Base-by-base conservation (phyloP, 306 rosid genomes). In the Rosa multiflora region DNA sequence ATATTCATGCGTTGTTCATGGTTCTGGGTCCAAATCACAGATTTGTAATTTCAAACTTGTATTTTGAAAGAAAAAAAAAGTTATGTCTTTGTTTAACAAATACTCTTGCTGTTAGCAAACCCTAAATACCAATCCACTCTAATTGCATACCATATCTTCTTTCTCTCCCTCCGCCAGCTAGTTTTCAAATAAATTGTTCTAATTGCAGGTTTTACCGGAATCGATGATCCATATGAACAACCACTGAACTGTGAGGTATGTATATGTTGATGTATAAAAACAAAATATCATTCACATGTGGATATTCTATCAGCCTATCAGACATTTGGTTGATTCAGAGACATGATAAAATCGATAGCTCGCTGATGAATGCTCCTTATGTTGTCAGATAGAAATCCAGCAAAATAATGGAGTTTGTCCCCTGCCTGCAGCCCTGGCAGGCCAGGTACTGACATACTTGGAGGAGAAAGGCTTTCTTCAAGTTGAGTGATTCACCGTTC, bases 221-320 rank as follows among this genome's bases (percentile, higher is more conserved):
- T 93, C 14, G 96, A 93, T 59, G 97, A 93, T 79, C 94, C 94
- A n/a, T 93, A 91, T 44, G 97, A 93, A 72, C 86, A 88, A 62
- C 97, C 96, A 14, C n/a, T 88, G 37, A 91, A 89, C 68, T 89
- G 94, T 32, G 96, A 93, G 97, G 97, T 93, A 88, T 47, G 53
- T 79, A 53, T 77, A 81, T 56, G 46, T 43, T 67, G 18, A 55
- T 8, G 74, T 29, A 64, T 49, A 39, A 8, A 77, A 76, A 70
- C 17, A 10, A 15, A 35, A n/a, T 23, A n/a, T 4, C 9, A 5
- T 61, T 32, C 15, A 35, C 8, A 4, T 46, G 10, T 58, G 76
- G 3, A 74, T n/a, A 52, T 55, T 12, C 42, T 26, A 58, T 21
- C 35, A 58, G 32, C 13, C 13, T 75, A 13, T 14, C 26, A 20